Conservation (phyloP, 331 rosid genomes). For the Rosa hybrid region DNA sequence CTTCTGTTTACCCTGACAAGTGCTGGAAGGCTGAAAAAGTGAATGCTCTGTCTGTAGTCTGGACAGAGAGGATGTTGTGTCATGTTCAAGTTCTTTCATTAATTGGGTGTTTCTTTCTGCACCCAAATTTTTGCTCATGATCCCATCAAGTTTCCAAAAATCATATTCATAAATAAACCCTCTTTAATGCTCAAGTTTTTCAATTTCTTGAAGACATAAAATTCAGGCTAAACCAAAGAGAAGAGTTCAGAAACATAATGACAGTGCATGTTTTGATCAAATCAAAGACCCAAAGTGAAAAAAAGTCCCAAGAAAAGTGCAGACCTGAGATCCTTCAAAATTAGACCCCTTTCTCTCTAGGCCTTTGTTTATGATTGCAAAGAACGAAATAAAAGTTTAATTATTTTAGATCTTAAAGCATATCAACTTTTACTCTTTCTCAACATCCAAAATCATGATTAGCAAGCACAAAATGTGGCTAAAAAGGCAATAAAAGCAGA, state of each 20-base stretch:
- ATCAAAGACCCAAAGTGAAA: neutral
- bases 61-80: neutral
- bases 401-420: neutral
- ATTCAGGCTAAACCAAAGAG: neutral
- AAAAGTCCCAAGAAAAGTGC: neutral
- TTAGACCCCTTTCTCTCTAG: neutral
- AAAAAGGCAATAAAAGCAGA: neutral
- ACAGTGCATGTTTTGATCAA: slow-evolving; percentile 11
- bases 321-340: neutral
- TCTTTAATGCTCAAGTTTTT: neutral
- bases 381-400: neutral
- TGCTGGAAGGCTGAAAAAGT: slow-evolving; percentile 11
- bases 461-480: slow-evolving; percentile 4
- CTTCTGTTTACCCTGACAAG: neutral
- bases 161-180: neutral
- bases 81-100: slow-evolving; percentile 4
- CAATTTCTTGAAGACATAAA: neutral
- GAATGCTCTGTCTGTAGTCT: neutral
- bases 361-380: neutral
- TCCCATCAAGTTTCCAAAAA: neutral
- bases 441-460: slow-evolving; percentile 11
- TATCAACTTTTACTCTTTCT: slow-evolving; percentile 15
- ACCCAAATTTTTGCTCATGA: neutral
- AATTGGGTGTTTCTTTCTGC: neutral
- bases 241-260: neutral